Evolutionary conservation across 2,329 filamentous ascomycete species (phyloP), one percentile per base, ranked within the genome.

Genomic region (Talaromyces sp.): DNA sequence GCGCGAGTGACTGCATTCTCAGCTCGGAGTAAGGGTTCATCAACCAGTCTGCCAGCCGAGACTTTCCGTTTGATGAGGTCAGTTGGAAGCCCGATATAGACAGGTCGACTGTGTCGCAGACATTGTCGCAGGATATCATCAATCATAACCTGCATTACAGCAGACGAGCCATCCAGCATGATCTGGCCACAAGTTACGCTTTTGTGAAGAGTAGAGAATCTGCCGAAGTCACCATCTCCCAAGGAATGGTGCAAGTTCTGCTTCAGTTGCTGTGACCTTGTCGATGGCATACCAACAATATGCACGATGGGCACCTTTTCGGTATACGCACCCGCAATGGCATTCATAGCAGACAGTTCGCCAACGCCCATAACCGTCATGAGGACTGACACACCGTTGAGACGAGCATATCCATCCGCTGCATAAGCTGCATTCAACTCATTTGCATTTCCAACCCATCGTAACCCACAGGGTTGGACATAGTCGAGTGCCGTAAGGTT

Each of bases 51-150:
- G 19, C 17, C 35, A 10, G 40, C 33, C n/a, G 13, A 33, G 19
- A 96, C 77, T 73, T 92, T 89, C 70, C 85, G 83, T 64, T 85
- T 77, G 9, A 89, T 85, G 80, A 94, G 88, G 69, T 96, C 89
- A 15, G 88, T 89, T 2, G 91, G 90, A 8, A 96, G 78, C 69
- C 87, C 87, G 65, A 96, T 85, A 73, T 96, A 96, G 52, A 95
- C 89, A 2, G 91, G 91, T 19, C 88, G 82, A 61, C 86, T 89
- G 58, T 83, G 79, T 45, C 89, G 73, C 77, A 84, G 90, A 70
- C 89, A 94, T 73, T 91, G 81, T 33, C 83, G 82, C 28, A 96
- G 80, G 3, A 88, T 84, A 66, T 89, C 81, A 70, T 96, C 91
- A 64, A 96, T 92, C 66, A 91, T 83, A 17, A 17, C 37, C 6